Evolutionary conservation across 1,139 yeast species (phyloP).

Genomic region (Protomyces inundatus): DNA sequence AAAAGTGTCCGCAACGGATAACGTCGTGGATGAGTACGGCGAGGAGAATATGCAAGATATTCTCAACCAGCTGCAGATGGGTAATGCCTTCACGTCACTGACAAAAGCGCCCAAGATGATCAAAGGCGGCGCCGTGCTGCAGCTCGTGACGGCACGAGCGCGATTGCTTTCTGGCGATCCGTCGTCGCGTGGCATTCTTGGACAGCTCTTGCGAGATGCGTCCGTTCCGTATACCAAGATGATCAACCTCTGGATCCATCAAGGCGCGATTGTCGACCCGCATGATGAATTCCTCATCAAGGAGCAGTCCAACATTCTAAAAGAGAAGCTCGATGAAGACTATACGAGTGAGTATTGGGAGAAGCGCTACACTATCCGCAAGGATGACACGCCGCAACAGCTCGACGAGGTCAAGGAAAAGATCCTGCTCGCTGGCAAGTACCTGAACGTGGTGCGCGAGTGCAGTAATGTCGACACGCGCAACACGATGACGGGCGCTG

Average conservation of each 20-base stretch:
- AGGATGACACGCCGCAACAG: conserved; percentile 70
- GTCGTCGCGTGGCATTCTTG: conserved; percentile 50
- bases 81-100: conserved; percentile 1
- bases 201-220: conserved; percentile 52
- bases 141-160: conserved; percentile 56
- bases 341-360: conserved; percentile 77
- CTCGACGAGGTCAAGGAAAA: conserved; percentile 53
- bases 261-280: conserved; percentile 73
- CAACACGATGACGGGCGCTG: conserved; percentile 34
- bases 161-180: conserved; percentile 63
- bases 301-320: conserved; percentile 39
- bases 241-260: conserved; percentile 70
- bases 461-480: conserved; percentile 45
- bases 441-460: conserved; percentile 63
- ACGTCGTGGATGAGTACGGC: conserved; percentile 33
- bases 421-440: conserved; percentile 77
- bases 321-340: conserved; percentile 47
- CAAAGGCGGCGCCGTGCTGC: conserved; percentile 44
- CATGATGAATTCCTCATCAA: conserved; percentile 76
- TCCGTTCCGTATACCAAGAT: conserved; percentile 61
- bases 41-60: conserved; percentile 38
- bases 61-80: conserved; percentile 34
- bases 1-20: conserved; percentile 31
- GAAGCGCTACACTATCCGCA: conserved; percentile 66
- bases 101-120: conserved; percentile 26